Conservation (phyloP, 208 protist species). For the Wallacemonas rigidus region DNA sequence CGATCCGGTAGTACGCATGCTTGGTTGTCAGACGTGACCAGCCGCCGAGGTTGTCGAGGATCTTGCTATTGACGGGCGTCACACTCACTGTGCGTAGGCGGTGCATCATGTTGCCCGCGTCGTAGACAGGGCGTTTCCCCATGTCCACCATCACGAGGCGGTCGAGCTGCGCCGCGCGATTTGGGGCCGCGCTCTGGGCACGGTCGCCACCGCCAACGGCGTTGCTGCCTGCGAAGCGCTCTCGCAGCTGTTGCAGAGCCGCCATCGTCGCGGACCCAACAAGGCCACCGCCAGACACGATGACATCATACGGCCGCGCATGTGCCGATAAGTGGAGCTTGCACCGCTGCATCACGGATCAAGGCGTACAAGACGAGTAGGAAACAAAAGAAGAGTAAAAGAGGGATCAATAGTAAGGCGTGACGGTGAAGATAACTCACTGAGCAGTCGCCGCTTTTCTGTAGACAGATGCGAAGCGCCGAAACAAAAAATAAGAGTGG, state of each 20-base stretch:
- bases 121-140: slow-evolving; percentile 45
- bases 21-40: slow-evolving; percentile 75
- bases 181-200: neutral
- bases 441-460: no score
- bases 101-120: slow-evolving; percentile 68
- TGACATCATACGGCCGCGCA: slow-evolving; percentile 41
- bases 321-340: neutral
- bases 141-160: slow-evolving; percentile 69
- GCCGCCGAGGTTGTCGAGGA: slow-evolving; percentile 75
- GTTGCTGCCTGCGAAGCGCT: slow-evolving; percentile 13
- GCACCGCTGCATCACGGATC: slow-evolving; percentile 8
- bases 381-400: slow-evolving; percentile 19
- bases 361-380: slow-evolving; percentile 10
- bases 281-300: slow-evolving; percentile 81
- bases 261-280: slow-evolving; percentile 76
- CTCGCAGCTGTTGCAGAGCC: slow-evolving; percentile 67
- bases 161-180: slow-evolving; percentile 33
- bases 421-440: no score
- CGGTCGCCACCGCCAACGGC: no score
- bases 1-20: slow-evolving; percentile 87
- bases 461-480: no score
- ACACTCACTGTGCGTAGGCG: slow-evolving; percentile 77
- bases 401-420: no score
- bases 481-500: no score
- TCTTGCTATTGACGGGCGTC: slow-evolving; percentile 81